Evolutionary conservation across 148 eudicot species (phyloP).

Genomic region (Rhododendron ovatum): DNA sequence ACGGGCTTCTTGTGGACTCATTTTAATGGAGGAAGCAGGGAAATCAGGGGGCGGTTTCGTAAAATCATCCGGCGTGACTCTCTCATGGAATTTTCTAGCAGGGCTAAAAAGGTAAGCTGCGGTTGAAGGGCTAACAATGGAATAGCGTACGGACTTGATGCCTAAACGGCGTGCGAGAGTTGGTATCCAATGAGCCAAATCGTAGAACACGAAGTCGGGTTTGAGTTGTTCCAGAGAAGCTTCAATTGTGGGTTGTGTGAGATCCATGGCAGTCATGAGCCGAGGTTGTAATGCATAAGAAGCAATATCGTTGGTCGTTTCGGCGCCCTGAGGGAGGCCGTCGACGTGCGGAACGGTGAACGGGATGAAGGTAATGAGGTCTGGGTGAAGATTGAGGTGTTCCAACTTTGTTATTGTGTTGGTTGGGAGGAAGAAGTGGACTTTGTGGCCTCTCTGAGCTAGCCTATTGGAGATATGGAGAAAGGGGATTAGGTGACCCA

Average conservation of each 20-base stretch:
- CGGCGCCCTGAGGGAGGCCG: constrained; percentile 40
- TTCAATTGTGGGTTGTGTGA: constrained; percentile 28
- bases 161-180: constrained; percentile 24
- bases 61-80: constrained; percentile 18
- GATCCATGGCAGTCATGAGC: constrained; percentile 46
- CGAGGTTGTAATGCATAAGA: constrained; percentile 24
- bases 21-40: constrained; percentile 28
- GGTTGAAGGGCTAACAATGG: constrained; percentile 26
- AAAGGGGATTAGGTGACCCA: constrained; percentile 49
- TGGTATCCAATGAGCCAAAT: constrained; percentile 53
- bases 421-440: constrained; percentile 34
- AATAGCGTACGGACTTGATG: constrained; percentile 29
- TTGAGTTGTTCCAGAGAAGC: constrained; percentile 23
- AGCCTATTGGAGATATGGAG: constrained; percentile 49
- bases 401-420: constrained; percentile 27
- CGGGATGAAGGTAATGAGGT: constrained; percentile 39
- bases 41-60: constrained; percentile 30
- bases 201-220: constrained; percentile 40
- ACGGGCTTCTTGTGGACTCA: background rate
- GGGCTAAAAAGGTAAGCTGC: constrained; percentile 18
- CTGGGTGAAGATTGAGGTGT: constrained; percentile 43
- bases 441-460: constrained; percentile 36
- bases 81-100: constrained; percentile 16
- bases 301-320: constrained; percentile 46
- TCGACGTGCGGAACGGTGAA: constrained; percentile 37